phyloP scores from a whole-genome alignment of 148 eudicot species.

The Spergularia bocconei region DNA sequence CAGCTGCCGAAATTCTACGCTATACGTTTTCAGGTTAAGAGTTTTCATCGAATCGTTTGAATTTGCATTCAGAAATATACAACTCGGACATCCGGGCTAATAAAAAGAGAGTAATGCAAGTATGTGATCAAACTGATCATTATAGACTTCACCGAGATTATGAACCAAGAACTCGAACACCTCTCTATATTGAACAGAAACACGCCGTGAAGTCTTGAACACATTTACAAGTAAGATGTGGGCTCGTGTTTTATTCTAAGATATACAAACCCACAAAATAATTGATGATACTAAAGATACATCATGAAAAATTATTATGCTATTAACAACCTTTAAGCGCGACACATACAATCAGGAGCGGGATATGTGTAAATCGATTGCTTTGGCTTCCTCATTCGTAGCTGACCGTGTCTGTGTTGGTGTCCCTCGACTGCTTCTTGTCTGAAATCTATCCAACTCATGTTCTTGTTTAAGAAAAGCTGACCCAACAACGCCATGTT shows the following conservation, averaged over 20 bases:
- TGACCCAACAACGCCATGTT: slow-evolving; percentile 85
- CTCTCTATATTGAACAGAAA: not conserved
- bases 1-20: too few species aligned
- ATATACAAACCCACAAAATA: slow-evolving; percentile 27
- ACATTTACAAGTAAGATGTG: slow-evolving; percentile 36
- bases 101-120: too few species aligned
- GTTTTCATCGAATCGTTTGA: too few species aligned
- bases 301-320: not conserved
- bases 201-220: not conserved
- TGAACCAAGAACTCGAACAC: not conserved
- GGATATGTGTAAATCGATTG: slow-evolving; percentile 95
- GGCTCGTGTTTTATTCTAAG: slow-evolving; percentile 21
- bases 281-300: slow-evolving; percentile 3
- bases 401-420: slow-evolving; percentile 71
- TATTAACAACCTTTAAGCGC: slow-evolving; percentile 33
- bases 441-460: slow-evolving; percentile 80
- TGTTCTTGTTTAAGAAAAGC: slow-evolving; percentile 84
- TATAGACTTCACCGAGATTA: not conserved
- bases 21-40: too few species aligned
- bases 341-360: slow-evolving; percentile 98
- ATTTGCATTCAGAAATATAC: too few species aligned
- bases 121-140: not conserved
- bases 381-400: slow-evolving; percentile 57
- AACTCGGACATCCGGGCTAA: too few species aligned
- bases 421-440: slow-evolving; percentile 79